Base-by-base conservation (phyloP, 2,329 filamentous ascomycete species). In the Pseudogymnoascus sp. region DNA sequence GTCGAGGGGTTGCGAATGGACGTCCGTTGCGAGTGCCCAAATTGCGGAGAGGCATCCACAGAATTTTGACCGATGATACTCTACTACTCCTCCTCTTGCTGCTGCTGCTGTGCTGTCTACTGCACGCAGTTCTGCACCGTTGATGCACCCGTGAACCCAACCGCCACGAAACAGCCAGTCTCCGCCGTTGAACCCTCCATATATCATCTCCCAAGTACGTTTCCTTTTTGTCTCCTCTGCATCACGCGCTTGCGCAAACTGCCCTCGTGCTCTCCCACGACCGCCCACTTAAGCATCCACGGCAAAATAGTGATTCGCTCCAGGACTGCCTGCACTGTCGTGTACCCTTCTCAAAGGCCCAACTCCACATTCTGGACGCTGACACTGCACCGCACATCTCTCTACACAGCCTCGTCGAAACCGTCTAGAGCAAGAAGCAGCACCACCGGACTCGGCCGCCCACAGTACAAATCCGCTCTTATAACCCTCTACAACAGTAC, bases 231-330 rank as follows among this genome's bases (percentile, higher is more conserved):
- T 28, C 47, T 16, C 21, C 23, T 23, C 25, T 28, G 25, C 47
- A 31, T 53, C 47, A 53, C 47, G 47, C 47, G 47, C 47, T 28
- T 28, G 6, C 14, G 8, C 23, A 53, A 53, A 16, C n/a, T 53
- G 47, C 47, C 47, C 47, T 53, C 47, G 47, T 53, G 47, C 47
- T 53, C 47, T 16, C 25, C 23, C 25, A n/a, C 47, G 25, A 31
- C 47, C 12, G 25, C 47, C 47, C 47, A 53, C 47, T 53, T 31
- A 16, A 53, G 47, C 47, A 31, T 53, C 14, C 23, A 53, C 47
- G 25, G 47, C 47, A 31, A 53, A 53, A 53, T 53, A 53, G 25
- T 53, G 47, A 53, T 53, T 53, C 47, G 47, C 47, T 53, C 47
- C 23, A 53, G 3, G 14, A 28, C 47, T 11, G 7, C 1, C 23